Evolutionary conservation across 1,139 yeast genomes (phyloP).

Genomic region (Diutina scorzettiae): DNA sequence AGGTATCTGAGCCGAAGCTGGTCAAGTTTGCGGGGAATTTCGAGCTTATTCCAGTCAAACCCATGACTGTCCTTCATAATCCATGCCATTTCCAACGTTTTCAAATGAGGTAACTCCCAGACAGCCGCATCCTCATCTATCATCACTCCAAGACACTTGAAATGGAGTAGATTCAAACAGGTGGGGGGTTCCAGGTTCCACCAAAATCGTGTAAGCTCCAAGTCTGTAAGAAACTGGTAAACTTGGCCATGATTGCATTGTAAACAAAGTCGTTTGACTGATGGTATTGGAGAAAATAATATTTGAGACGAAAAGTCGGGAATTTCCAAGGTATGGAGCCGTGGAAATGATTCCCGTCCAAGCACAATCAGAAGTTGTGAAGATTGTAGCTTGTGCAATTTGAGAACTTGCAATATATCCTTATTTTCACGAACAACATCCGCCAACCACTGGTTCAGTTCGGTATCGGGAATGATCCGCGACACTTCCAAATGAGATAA

Average conservation of each 20-base stretch:
- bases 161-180: background rate
- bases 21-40: background rate
- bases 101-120: background rate
- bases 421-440: background rate
- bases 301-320: conserved; percentile 1
- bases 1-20: background rate
- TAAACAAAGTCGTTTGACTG: background rate
- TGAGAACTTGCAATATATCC: background rate
- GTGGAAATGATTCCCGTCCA: background rate
- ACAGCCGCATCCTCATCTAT: background rate
- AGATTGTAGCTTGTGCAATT: background rate
- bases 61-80: background rate
- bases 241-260: conserved; percentile 2
- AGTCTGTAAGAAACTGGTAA: background rate
- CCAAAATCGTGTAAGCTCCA: background rate
- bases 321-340: background rate
- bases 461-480: background rate
- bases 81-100: background rate
- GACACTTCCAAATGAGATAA: background rate
- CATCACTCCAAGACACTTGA: background rate
- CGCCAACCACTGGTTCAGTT: background rate
- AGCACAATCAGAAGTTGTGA: background rate
- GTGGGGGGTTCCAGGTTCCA: background rate
- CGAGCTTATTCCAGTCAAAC: background rate
- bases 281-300: background rate